phyloP scores from a whole-genome alignment of 108 stramenopile genomes.

The Skeletonema tropicum region DNA sequence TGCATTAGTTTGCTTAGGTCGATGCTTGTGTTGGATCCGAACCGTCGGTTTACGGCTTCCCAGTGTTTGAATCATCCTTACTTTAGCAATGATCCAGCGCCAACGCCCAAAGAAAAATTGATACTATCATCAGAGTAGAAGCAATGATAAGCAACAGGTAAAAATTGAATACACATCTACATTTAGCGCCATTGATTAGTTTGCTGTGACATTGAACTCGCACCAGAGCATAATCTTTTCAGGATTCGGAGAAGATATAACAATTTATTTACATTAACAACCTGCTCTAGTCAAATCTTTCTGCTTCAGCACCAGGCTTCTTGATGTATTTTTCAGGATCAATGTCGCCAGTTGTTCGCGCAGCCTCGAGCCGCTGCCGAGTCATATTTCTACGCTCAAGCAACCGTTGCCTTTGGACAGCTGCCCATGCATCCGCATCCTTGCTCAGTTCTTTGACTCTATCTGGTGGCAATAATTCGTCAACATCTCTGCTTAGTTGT shows the following conservation, averaged over 20 bases:
- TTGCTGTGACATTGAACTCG: too few species aligned
- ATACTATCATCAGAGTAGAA: conserved; percentile 49
- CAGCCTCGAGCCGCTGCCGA: conserved; percentile 63
- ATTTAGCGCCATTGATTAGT: not conserved
- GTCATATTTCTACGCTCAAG: conserved; percentile 67
- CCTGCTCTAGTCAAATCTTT: conserved; percentile 36
- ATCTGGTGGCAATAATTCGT: conserved; percentile 84
- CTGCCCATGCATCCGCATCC: conserved; percentile 91
- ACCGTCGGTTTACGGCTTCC: conserved; percentile 81
- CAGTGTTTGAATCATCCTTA: conserved; percentile 88
- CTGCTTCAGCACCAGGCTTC: conserved; percentile 36
- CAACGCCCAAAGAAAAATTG: conserved; percentile 83
- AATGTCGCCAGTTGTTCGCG: conserved; percentile 34
- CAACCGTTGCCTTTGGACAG: conserved; percentile 61
- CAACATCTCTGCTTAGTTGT: conserved; percentile 77
- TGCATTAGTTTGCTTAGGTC: conserved; percentile 80
- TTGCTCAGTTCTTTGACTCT: conserved; percentile 71
- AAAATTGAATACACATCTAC: not conserved
- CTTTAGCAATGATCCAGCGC: conserved; percentile 87
- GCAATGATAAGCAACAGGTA: not conserved
- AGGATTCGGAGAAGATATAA: too few species aligned
- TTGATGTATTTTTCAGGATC: conserved; percentile 41
- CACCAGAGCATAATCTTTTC: too few species aligned
- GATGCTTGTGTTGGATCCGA: conserved; percentile 86
- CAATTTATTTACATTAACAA: not conserved